These are phyloP conservation scores for Darksidea phi DNA, from an alignment of 495 filamentous ascomycete genomes.

Conservation along the genomic window DNA sequence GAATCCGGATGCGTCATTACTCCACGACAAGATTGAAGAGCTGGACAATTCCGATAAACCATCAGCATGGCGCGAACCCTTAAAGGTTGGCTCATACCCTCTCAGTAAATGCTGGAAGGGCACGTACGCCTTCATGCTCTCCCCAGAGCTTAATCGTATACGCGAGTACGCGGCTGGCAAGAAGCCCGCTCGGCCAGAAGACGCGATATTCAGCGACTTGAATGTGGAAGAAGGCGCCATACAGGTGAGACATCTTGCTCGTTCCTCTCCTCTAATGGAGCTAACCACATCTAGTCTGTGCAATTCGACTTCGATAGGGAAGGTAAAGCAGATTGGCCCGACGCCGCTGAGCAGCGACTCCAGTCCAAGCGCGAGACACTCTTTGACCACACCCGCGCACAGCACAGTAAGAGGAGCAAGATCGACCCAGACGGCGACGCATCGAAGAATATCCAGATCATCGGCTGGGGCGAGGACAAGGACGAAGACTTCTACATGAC, in stretches of 20 bases:
- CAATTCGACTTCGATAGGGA: constrained; percentile 1
- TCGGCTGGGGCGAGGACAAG: constrained; percentile 32
- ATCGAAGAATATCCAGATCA: constrained; percentile 31
- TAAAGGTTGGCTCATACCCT: constrained; percentile 16
- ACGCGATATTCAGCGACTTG: constrained; percentile 25
- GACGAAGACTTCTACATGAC: constrained; percentile 32
- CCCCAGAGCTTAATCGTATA: not conserved
- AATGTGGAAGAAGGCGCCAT: constrained; percentile 14
- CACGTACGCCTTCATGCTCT: constrained; percentile 30
- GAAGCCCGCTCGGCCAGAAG: not conserved
- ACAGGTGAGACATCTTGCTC: not conserved
- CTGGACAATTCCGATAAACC: constrained; percentile 29
- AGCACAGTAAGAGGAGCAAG: constrained; percentile 24
- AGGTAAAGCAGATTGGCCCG: constrained; percentile 32
- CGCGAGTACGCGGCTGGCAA: not conserved
- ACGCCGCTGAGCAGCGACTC: constrained; percentile 37
- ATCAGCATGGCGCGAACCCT: constrained; percentile 29
- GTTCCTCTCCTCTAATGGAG: not conserved
- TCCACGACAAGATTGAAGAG: constrained; percentile 26
- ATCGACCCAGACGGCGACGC: constrained; percentile 1
- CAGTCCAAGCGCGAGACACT: constrained; percentile 15
- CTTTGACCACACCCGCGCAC: constrained; percentile 37
- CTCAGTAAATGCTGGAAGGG: constrained; percentile 42
- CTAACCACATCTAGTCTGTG: not conserved
- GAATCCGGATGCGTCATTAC: constrained; percentile 23